These are phyloP conservation scores for Vitis amurensis DNA, from an alignment of 164 flowering plant species.

Conservation along the genomic window DNA sequence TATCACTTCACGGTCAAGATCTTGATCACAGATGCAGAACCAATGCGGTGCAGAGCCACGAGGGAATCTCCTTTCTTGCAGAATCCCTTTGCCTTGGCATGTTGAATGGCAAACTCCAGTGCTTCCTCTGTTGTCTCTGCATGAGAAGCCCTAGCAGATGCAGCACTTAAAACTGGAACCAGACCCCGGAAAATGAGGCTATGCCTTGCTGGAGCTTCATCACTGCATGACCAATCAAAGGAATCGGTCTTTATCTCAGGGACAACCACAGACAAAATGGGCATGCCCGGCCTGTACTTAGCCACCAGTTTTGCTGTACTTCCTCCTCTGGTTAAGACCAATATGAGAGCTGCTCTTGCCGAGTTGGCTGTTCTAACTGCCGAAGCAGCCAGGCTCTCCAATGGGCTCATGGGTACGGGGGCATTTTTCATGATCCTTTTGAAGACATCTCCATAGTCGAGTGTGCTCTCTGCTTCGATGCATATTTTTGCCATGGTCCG, in stretches of 20 bases:
- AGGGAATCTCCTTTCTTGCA: slow-evolving; percentile 80
- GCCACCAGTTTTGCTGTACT: slow-evolving; percentile 88
- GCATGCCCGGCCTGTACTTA: slow-evolving; percentile 82
- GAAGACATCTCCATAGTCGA: slow-evolving; percentile 70
- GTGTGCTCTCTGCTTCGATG: slow-evolving; percentile 78
- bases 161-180: slow-evolving; percentile 68
- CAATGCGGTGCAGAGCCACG: slow-evolving; percentile 77
- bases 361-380: slow-evolving; percentile 82
- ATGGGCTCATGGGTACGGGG: slow-evolving; percentile 90
- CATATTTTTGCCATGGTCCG: slow-evolving; percentile 86
- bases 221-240: slow-evolving; percentile 80
- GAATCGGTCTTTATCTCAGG: slow-evolving; percentile 79
- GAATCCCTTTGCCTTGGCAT: slow-evolving; percentile 60
- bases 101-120: slow-evolving; percentile 60
- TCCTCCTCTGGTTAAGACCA: slow-evolving; percentile 84
- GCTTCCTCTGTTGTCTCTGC: slow-evolving; percentile 79
- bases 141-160: slow-evolving; percentile 73
- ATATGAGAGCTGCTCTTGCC: slow-evolving; percentile 57
- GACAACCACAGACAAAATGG: slow-evolving; percentile 78
- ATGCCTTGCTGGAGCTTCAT: slow-evolving; percentile 89
- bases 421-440: slow-evolving; percentile 62
- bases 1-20: slow-evolving; percentile 56
- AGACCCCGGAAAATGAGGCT: slow-evolving; percentile 76
- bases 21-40: slow-evolving; percentile 77
- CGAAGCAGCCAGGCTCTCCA: slow-evolving; percentile 82